Base-by-base conservation (phyloP, 2,329 filamentous ascomycete genomes). In the Aspergillus carbonarius region DNA sequence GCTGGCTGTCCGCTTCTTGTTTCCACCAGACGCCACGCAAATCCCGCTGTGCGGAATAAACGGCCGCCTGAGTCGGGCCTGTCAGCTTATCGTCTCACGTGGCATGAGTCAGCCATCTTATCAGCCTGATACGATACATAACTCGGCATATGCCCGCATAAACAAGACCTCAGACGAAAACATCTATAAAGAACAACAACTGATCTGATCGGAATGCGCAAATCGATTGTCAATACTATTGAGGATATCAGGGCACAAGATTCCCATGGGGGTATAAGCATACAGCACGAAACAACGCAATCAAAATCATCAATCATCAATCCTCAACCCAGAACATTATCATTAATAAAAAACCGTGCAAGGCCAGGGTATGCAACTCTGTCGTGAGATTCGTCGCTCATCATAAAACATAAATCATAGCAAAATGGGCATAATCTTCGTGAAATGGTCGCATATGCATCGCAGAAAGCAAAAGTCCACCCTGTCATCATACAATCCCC, bases 321-420 rank as follows among this genome's bases (percentile, higher is more conserved):
- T 18, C 20, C 54, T 39, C 61, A 46, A 12, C 54, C 54, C 10
- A 34, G 57, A 46, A 55, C 50, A 62, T 64, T 62, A 62, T 52
- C 55, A 60, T 57, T 57, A 58, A 52, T 37, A 40, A 44, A 40
- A 44, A 9, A 7, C 8, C 5, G 15, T 23, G 8, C 7, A 34
- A 34, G 10, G 23, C 10, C 20, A 54, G 40, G 25, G 27, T 37
- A 54, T 54, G 13, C 9, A 52, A 9, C 13, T n/a, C 12, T 23
- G 23, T 27, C 49, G 35, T 40, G 18, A 52, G 7, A 12, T 3
- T 52, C 49, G 30, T 52, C 49, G 23, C 25, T 52, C 10, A 40
- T 39, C 55, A 50, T 54, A 58, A 39, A 20, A 35, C 59, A 54
- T 42, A 42, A 23, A 12, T 23, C 39, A 42, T 42, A 18, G 39